phyloP scores from a whole-genome alignment of 2,329 filamentous ascomycete species.

The Fusarium sp. region DNA sequence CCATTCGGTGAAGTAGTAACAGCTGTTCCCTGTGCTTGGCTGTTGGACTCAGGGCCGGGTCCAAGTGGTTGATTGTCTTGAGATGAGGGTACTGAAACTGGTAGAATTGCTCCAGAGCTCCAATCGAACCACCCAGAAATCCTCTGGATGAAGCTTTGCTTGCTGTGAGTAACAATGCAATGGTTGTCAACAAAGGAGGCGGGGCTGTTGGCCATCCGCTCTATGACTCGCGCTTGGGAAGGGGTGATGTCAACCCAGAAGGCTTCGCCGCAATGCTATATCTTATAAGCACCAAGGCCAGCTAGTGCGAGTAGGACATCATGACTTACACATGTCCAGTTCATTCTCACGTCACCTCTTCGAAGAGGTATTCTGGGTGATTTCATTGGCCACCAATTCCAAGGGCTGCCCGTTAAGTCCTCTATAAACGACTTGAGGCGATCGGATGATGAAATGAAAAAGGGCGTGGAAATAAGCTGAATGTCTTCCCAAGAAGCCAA shows the following conservation, averaged over 20 bases:
- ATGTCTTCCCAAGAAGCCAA: conserved; percentile 1
- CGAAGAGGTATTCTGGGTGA: background rate
- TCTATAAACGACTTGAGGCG: conserved; percentile 1
- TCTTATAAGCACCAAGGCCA: background rate
- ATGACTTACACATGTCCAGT: conserved; percentile 10
- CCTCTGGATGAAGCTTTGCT: background rate
- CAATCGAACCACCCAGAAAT: background rate
- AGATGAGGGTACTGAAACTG: background rate
- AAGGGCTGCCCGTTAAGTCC: conserved; percentile 2
- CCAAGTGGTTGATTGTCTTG: background rate
- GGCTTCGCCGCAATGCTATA: conserved; percentile 6
- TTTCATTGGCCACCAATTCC: conserved; percentile 12
- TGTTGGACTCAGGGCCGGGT: background rate
- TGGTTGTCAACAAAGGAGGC: background rate
- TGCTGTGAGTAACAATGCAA: background rate
- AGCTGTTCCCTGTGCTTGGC: background rate
- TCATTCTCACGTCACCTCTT: conserved; percentile 4
- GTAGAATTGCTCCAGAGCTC: conserved; percentile 5
- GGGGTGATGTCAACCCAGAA: conserved; percentile 5
- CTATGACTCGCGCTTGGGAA: background rate
- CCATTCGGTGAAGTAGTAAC: background rate
- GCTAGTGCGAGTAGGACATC: background rate
- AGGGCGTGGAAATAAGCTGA: background rate
- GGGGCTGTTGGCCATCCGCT: background rate
- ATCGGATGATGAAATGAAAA: background rate